Evolutionary conservation across 208 protist genomes (phyloP).

Genomic region (Leishmania amazonensis): DNA sequence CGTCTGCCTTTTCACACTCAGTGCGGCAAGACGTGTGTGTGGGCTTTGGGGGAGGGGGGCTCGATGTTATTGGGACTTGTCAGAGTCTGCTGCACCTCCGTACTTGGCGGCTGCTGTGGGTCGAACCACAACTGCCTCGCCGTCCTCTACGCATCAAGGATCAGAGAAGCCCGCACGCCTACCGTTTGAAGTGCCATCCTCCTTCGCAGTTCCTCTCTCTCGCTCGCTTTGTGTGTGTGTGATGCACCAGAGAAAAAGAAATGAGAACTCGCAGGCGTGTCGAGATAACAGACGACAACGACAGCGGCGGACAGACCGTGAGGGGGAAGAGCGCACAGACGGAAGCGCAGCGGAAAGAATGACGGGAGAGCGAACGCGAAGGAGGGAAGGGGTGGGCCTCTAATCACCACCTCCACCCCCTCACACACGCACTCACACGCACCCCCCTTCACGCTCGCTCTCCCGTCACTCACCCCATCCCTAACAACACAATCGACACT

Average conservation of each 20-base stretch:
- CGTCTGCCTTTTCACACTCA: background rate
- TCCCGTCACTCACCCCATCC: background rate
- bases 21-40: background rate
- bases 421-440: no score
- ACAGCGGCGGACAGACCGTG: background rate
- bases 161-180: background rate
- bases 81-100: background rate
- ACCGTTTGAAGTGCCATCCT: background rate
- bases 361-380: background rate
- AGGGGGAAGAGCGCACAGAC: background rate
- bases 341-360: background rate
- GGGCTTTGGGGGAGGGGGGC: background rate
- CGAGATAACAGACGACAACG: background rate
- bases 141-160: background rate
- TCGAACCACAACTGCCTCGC: background rate
- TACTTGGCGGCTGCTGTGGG: background rate
- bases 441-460: background rate
- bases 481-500: background rate
- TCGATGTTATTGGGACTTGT: background rate
- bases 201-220: background rate
- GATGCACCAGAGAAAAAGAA: background rate
- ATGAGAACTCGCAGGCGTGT: background rate
- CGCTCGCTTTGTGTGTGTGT: background rate
- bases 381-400: background rate
- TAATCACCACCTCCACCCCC: background rate